Conservation (phyloP, 2,329 filamentous ascomycete species). For the Exophiala mesophila region DNA sequence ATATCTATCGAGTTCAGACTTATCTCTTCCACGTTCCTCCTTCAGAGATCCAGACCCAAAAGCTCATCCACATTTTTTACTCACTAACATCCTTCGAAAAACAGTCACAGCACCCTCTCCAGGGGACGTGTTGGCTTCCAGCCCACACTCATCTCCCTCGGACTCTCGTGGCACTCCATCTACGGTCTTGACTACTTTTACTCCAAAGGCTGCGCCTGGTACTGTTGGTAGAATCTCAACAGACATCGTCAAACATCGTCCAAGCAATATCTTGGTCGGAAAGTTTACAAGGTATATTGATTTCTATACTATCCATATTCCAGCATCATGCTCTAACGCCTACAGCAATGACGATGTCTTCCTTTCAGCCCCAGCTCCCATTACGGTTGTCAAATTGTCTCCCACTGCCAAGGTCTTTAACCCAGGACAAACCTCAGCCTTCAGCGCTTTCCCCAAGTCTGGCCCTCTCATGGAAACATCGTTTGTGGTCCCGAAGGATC, state of each 20-base stretch:
- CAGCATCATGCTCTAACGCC: no score
- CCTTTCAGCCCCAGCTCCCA: conserved; percentile 35
- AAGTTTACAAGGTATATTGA: not conserved
- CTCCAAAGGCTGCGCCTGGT: conserved; percentile 51
- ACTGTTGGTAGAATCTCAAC: conserved; percentile 33
- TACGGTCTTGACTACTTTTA: conserved; percentile 60
- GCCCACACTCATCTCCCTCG: conserved; percentile 16
- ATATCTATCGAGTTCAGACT: no score
- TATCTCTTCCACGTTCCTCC: no score
- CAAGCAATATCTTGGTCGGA: not conserved
- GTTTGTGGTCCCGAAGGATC: not conserved
- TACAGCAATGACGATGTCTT: conserved; percentile 28
- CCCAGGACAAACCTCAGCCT: conserved; percentile 5
- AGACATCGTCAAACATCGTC: conserved; percentile 7
- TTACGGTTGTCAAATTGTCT: conserved; percentile 19
- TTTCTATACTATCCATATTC: no score
- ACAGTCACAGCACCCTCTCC: conserved; percentile 13
- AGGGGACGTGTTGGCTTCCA: conserved; percentile 15
- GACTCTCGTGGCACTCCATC: conserved; percentile 56
- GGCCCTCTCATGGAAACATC: not conserved
- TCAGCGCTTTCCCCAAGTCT: not conserved
- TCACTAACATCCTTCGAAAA: not conserved
- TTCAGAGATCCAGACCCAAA: no score
- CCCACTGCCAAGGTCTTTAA: conserved; percentile 25
- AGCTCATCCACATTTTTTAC: no score